Base-by-base conservation (phyloP, 306 rosid genomes). In the Glycyrrhiza uralensis region DNA sequence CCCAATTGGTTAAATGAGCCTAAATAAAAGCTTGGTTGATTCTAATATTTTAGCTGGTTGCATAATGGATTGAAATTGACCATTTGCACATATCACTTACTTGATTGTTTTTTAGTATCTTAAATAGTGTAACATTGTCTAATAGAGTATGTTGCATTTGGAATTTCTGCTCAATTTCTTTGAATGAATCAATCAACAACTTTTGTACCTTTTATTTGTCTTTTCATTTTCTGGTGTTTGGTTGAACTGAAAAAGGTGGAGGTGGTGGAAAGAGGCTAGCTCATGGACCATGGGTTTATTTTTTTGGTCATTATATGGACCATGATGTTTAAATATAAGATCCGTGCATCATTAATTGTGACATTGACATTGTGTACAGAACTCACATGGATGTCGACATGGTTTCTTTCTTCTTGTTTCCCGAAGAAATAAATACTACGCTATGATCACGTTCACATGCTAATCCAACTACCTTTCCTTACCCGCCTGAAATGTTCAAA, bases 351-450 rank as follows among this genome's bases (percentile, higher is more conserved):
- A 72, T 72, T 72, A 45, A 66, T 19, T 28, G 71, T 32, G 83
- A 66, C 70, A 39, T 36, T 73, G 47, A 65, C 75, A 26, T 79
- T 65, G 54, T 35, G 6, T 9, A 1, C 62, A 76, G 47, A 42
- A 9, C 35, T 74, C 76, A 76, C 85, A 76, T 76, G 81, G 79
- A 65, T 57, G 41, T 65, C 75, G 75, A 72, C 83, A 57, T 47
- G 46, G 36, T 58, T 69, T 60, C 45, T 38, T n/a, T 28, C 26
- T 54, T 15, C 13, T 61, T 9, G 22, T 11, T 54, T 29, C 67
- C 19, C 0, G 18, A 15, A 49, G 1, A 49, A 18, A 18, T 1
- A 33, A 15, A 57, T 35, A 35, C 7, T 2, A 12, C 9, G 32
- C 4, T 4, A 29, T 29, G 32, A n/a, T n/a, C n/a, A n/a, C n/a